These are phyloP conservation scores for Penicillium simplicissimum DNA, from an alignment of 495 filamentous ascomycete genomes.

Conservation along the genomic window DNA sequence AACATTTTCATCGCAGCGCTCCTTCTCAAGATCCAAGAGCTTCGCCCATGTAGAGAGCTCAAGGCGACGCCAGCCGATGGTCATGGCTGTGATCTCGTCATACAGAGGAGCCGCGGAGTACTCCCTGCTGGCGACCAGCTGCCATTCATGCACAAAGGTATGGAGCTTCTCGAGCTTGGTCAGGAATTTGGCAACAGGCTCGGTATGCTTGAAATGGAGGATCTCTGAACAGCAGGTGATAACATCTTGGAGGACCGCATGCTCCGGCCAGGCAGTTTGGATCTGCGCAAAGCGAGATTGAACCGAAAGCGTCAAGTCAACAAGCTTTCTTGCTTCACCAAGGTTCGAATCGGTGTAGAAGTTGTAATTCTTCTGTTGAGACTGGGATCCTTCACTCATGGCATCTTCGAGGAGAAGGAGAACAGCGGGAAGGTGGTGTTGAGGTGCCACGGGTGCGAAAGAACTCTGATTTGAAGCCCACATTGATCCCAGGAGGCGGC, in stretches of 20 bases:
- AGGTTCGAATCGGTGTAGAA: slow-evolving; percentile 86
- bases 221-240: slow-evolving; percentile 70
- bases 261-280: slow-evolving; percentile 68
- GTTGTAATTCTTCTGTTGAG: slow-evolving; percentile 60
- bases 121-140: slow-evolving; percentile 78
- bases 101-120: slow-evolving; percentile 69
- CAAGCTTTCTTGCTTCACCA: slow-evolving; percentile 68
- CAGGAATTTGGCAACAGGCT: slow-evolving; percentile 82
- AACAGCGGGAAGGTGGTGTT: slow-evolving; percentile 62
- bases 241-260: slow-evolving; percentile 75
- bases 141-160: slow-evolving; percentile 84
- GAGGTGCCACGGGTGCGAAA: slow-evolving; percentile 42
- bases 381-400: slow-evolving; percentile 41
- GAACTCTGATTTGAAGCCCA: slow-evolving; percentile 35
- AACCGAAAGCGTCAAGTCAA: slow-evolving; percentile 63
- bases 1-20: slow-evolving; percentile 71
- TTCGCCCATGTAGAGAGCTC: slow-evolving; percentile 91
- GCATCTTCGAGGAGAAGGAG: slow-evolving; percentile 63
- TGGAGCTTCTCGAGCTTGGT: slow-evolving; percentile 84
- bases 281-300: slow-evolving; percentile 70
- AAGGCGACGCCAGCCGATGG: slow-evolving; percentile 84
- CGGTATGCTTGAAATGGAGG: slow-evolving; percentile 71
- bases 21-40: slow-evolving; percentile 81
- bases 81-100: slow-evolving; percentile 70
- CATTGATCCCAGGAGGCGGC: slow-evolving; percentile 39